A percentile compares a stretch with the other conserved stretches of the same genome.
Conservation (phyloP, 768 basidiomycete species). For the Lactarius hengduanensis region DNA sequence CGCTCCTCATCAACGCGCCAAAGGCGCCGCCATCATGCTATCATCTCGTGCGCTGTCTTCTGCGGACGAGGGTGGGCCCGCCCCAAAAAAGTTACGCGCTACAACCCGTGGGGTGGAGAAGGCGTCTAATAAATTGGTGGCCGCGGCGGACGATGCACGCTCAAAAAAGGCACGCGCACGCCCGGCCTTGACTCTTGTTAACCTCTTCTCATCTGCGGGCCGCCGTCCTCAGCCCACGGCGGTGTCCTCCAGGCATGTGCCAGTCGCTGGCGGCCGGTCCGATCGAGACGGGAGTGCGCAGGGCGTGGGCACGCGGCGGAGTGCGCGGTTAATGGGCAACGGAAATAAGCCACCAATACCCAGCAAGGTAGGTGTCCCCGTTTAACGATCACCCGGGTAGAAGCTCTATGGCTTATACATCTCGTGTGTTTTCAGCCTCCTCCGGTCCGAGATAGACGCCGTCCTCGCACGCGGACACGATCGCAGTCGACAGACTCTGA, state of each 20-base stretch:
- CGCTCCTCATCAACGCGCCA: slow-evolving; percentile 44
- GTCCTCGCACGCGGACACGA: slow-evolving; percentile 51
- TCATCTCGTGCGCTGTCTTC: slow-evolving; percentile 70
- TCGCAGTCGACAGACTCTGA: slow-evolving; percentile 70
- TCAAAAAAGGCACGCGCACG: slow-evolving; percentile 90
- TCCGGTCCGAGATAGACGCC: slow-evolving; percentile 57
- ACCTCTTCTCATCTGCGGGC: slow-evolving; percentile 74
- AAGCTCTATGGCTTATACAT: slow-evolving; percentile 12
- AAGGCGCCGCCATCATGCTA: slow-evolving; percentile 34
- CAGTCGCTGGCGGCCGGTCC: slow-evolving; percentile 39
- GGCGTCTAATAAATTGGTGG: slow-evolving; percentile 60
- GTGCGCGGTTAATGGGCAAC: slow-evolving; percentile 67
- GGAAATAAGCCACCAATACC: slow-evolving; percentile 47
- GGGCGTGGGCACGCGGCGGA: slow-evolving; percentile 59
- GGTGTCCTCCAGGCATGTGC: slow-evolving; percentile 58
- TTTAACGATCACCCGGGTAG: neutral
- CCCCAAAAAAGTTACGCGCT: slow-evolving; percentile 71
- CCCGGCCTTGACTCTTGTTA: slow-evolving; percentile 84
- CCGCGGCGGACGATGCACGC: slow-evolving; percentile 54
- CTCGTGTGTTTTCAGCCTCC: slow-evolving; percentile 33
- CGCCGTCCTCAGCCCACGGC: slow-evolving; percentile 70
- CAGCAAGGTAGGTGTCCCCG: slow-evolving; percentile 50
- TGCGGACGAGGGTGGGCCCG: slow-evolving; percentile 78
- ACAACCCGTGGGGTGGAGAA: slow-evolving; percentile 49
- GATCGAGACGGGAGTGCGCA: slow-evolving; percentile 50